Evolutionary conservation across 345 rosid genomes (phyloP), one percentile per base, ranked within the genome.

Genomic region (Citrus cavaleriei): DNA sequence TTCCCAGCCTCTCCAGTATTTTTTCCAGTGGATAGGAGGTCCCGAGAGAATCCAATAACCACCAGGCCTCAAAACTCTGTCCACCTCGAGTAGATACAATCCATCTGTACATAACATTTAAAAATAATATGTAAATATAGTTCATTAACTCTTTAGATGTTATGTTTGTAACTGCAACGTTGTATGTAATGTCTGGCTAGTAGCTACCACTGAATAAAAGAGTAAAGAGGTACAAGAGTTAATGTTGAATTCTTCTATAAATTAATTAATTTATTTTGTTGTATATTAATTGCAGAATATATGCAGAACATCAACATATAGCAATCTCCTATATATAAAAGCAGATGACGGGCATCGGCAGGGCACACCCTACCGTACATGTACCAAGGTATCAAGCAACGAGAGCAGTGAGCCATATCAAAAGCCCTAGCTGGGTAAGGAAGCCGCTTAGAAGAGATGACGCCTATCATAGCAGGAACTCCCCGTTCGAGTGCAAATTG

Each of bases 31-130:
- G 70, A 96, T 88, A 8, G 98, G 99, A 51, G 99, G 99, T 10
- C 99, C 99, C 1, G 98, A 96, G 13, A 94, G 93, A 83, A 96
- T 84, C 98, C 99, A 96, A 64, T 92, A 96, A 25, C 98, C 99
- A n/a, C 99, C 97, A 32, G 99, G 98, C 83, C 99, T 88, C 49
- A 96, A 83, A 74, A 96, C 82, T 74, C 99, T 88, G 81, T 96
- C 98, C 79, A 96, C 97, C 86, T 96, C 99, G 22, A 85, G 84
- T 32, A 94, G 88, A 75, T 91, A 96, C 89, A 94, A 62, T 27
- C 97, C 99, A 85, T 87, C 99, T 95, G 49, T 42, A 10, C 49
- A 87, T 55, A 65, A 74, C 68, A 80, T 34, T 32, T 24, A 65
- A 18, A 40, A 21, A 4, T 40, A 32, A 10, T 10, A 40, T 40